A percentile compares a stretch with the other conserved stretches of the same genome.
phyloP scores from a whole-genome alignment of 1,284 basidiomycete species.

The Boletus mariae region DNA sequence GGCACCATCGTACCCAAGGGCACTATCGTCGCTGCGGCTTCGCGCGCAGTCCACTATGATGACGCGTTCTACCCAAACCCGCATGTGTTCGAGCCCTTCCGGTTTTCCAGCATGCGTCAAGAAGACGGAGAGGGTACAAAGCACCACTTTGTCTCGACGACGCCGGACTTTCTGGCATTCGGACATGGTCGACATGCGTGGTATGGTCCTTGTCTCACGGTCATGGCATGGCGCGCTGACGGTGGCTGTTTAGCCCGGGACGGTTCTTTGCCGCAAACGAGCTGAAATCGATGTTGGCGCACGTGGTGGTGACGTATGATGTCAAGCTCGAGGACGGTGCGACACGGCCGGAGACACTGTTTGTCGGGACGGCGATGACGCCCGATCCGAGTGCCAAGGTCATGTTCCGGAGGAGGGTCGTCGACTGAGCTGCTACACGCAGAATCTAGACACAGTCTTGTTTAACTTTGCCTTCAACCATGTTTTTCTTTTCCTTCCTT shows the following conservation, averaged over 20 bases:
- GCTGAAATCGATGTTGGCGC: neutral
- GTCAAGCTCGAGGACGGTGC: conserved; percentile 9
- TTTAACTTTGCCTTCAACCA: neutral
- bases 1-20: neutral
- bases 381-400: neutral
- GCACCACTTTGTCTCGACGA: conserved; percentile 16
- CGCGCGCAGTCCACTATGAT: neutral
- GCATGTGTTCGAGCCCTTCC: conserved; percentile 1
- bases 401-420: neutral
- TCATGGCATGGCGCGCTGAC: neutral
- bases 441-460: neutral
- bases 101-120: conserved; percentile 25
- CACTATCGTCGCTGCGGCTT: neutral
- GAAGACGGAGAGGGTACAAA: conserved; percentile 9
- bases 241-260: neutral
- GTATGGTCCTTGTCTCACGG: conserved; percentile 1
- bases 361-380: neutral
- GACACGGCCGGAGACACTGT: conserved; percentile 22
- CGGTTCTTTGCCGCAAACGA: neutral
- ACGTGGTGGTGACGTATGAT: neutral
- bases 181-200: conserved; percentile 16
- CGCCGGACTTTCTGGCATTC: conserved; percentile 11
- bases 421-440: neutral
- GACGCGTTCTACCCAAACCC: conserved; percentile 25
- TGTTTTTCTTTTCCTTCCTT: neutral